Evolutionary conservation across 164 flowering plant species (phyloP).

Genomic region (Nymphaea colorata): DNA sequence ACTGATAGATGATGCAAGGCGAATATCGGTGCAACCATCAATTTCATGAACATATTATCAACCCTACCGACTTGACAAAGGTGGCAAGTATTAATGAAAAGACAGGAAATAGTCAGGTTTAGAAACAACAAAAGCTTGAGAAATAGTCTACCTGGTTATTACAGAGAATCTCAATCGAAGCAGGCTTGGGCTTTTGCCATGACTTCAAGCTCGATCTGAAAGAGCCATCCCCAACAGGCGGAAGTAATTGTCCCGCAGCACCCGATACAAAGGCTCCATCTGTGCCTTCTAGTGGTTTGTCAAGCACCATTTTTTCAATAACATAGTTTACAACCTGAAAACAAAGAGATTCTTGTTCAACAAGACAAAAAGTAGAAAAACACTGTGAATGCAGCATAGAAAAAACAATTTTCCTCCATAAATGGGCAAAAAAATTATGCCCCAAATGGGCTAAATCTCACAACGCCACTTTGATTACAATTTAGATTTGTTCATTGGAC

Average conservation of each 20-base stretch:
- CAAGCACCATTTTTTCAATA: conserved; percentile 77
- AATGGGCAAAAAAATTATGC: neutral
- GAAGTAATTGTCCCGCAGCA: conserved; percentile 31
- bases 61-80: too few relatives aligned
- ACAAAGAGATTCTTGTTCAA: conserved; percentile 1
- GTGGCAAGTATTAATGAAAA: too few relatives aligned
- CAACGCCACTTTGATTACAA: too few relatives aligned
- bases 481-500: too few relatives aligned
- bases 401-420: neutral
- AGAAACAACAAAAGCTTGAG: neutral
- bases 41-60: neutral
- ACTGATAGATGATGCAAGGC: neutral
- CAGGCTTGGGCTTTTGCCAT: conserved; percentile 66
- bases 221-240: conserved; percentile 50
- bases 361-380: neutral
- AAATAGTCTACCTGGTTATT: conserved; percentile 64
- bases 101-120: too few relatives aligned
- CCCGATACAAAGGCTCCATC: conserved; percentile 49
- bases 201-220: conserved; percentile 55
- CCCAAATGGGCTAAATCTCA: too few relatives aligned
- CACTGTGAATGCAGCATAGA: neutral
- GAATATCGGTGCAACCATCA: neutral
- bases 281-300: conserved; percentile 53
- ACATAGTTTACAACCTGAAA: conserved; percentile 86
- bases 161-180: conserved; percentile 75